Percentiles rank a stretch among this genome's conserved stretches.
Conservation (phyloP, 495 filamentous ascomycete genomes). For the Polyplosphaeria fusca region DNA sequence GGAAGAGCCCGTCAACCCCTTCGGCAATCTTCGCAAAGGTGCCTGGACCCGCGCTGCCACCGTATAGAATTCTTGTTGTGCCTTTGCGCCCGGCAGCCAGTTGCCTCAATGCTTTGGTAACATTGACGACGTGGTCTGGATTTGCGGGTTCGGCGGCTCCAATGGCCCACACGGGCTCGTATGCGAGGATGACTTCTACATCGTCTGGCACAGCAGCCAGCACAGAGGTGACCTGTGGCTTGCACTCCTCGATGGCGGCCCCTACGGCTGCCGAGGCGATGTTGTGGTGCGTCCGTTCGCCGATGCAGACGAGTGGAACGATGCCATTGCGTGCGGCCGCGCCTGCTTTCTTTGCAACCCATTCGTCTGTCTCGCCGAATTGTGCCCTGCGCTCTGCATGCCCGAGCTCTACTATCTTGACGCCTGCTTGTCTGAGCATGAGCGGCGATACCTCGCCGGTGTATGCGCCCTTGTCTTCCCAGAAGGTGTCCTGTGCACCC, state of each 20-base stretch:
- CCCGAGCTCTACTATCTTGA: constrained; percentile 68
- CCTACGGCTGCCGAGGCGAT: constrained; percentile 53
- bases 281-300: constrained; percentile 55
- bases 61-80: constrained; percentile 67
- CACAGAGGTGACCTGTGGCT: constrained; percentile 59
- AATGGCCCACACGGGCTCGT: constrained; percentile 90
- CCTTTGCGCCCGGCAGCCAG: constrained; percentile 43
- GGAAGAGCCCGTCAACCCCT: constrained; percentile 76
- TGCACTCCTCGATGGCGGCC: constrained; percentile 62
- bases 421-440: constrained; percentile 61
- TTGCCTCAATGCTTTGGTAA: constrained; percentile 59
- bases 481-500: constrained; percentile 74
- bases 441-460: constrained; percentile 75
- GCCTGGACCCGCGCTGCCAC: constrained; percentile 75
- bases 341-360: constrained; percentile 61
- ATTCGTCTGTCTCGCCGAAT: constrained; percentile 67
- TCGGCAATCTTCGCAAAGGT: constrained; percentile 62
- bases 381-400: constrained; percentile 71
- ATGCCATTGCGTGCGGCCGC: constrained; percentile 65
- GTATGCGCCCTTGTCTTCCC: constrained; percentile 63
- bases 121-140: constrained; percentile 66
- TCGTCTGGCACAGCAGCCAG: constrained; percentile 55
- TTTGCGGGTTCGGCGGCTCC: constrained; percentile 68
- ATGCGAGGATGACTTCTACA: constrained; percentile 73
- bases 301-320: constrained; percentile 76